Evolutionary conservation across 148 eudicot species (phyloP).

Genomic region (Camellia sinensis): DNA sequence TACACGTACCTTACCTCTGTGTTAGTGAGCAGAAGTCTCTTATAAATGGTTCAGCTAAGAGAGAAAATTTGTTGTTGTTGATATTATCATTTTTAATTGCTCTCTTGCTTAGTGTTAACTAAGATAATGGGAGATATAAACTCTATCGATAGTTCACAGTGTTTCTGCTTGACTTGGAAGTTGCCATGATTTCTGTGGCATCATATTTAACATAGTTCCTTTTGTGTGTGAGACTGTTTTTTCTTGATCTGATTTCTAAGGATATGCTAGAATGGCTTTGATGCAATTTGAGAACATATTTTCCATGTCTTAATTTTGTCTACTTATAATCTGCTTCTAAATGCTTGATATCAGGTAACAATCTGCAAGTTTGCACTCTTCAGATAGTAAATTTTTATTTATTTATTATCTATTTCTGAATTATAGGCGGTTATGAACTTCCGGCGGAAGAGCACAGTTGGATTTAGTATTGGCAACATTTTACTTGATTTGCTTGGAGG

Average conservation of each 20-base stretch:
- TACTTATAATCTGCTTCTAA: neutral
- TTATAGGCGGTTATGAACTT: slow-evolving; percentile 76
- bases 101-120: too few relatives aligned
- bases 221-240: neutral
- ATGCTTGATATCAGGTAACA: neutral
- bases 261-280: neutral
- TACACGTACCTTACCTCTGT: too few relatives aligned
- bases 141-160: too few relatives aligned
- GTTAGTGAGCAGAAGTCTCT: too few relatives aligned
- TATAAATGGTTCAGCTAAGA: too few relatives aligned
- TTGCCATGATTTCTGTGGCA: neutral
- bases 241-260: neutral
- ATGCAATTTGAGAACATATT: neutral
- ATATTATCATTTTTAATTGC: too few relatives aligned
- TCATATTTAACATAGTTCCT: neutral
- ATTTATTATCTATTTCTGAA: neutral
- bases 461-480: slow-evolving; percentile 86
- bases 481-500: slow-evolving; percentile 79
- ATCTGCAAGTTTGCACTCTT: slow-evolving; percentile 6
- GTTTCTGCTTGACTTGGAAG: neutral
- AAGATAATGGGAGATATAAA: too few relatives aligned
- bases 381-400: neutral
- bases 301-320: neutral
- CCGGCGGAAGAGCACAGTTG: slow-evolving; percentile 73
- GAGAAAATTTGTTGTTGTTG: too few relatives aligned